Evolutionary conservation across 2,329 filamentous ascomycete species (phyloP).

Genomic region (Cladosporium austrohemisphaericum): DNA sequence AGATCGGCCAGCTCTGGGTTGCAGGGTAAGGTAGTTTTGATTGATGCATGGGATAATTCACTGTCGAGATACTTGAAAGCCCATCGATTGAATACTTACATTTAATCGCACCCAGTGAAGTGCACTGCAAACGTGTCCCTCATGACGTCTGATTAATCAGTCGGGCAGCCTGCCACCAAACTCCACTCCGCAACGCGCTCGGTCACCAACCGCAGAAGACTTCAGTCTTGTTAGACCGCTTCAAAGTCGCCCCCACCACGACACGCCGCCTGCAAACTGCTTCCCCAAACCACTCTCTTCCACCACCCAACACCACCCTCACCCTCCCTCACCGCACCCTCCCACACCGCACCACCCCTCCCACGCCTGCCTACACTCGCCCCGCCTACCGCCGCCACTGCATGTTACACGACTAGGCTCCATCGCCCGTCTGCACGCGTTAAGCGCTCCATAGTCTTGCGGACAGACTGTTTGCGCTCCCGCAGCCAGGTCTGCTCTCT

Average conservation of each 20-base stretch:
- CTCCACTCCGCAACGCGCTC: constrained; percentile 2
- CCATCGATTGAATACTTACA: too few relatives aligned
- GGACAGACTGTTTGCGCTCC: constrained; percentile 23
- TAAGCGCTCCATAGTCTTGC: constrained; percentile 21
- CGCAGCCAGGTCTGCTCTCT: constrained; percentile 9
- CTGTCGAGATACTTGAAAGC: too few relatives aligned
- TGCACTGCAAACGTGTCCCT: too few relatives aligned
- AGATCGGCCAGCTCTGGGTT: too few relatives aligned
- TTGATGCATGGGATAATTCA: too few relatives aligned
- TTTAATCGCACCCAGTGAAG: too few relatives aligned
- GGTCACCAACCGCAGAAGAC: constrained; percentile 3
- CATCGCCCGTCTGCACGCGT: constrained; percentile 31
- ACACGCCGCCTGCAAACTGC: not conserved
- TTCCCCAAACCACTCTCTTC: constrained; percentile 5
- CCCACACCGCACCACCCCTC: constrained; percentile 8
- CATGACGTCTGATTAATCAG: constrained; percentile 4
- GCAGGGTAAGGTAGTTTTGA: too few relatives aligned
- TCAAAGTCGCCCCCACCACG: not conserved
- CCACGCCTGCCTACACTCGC: not conserved
- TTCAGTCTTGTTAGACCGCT: constrained; percentile 3
- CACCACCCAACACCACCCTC: constrained; percentile 1
- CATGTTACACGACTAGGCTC: constrained; percentile 26
- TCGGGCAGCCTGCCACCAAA: not conserved
- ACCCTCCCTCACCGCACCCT: constrained; percentile 11
- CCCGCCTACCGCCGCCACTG: constrained; percentile 19